Conservation (phyloP, 257 asterid species). For the Eucommia ulmoides region DNA sequence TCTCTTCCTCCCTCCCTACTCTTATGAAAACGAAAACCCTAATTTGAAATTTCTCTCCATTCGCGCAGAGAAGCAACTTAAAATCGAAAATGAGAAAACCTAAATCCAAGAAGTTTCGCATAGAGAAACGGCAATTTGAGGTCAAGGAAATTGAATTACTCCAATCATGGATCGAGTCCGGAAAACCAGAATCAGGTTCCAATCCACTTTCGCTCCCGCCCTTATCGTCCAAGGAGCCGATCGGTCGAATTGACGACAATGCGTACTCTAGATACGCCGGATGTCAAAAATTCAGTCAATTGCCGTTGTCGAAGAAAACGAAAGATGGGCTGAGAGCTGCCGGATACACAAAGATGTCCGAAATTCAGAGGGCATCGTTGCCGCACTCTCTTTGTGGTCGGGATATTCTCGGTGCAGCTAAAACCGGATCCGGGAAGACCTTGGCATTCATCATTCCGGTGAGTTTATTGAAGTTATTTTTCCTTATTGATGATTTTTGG, state of each 20-base stretch:
- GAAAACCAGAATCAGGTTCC: conserved; percentile 61
- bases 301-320: conserved; percentile 74
- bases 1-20: background rate
- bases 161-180: conserved; percentile 58
- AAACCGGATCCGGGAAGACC: conserved; percentile 96
- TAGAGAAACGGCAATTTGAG: conserved; percentile 41
- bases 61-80: too few relatives aligned
- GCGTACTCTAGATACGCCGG: conserved; percentile 65
- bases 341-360: conserved; percentile 55
- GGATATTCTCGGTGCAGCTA: conserved; percentile 92
- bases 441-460: conserved; percentile 87
- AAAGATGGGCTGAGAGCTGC: conserved; percentile 52
- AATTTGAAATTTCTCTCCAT: background rate
- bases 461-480: too few relatives aligned
- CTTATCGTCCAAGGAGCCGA: conserved; percentile 35
- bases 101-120: conserved; percentile 36
- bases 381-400: conserved; percentile 90
- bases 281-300: conserved; percentile 46
- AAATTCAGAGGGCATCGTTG: conserved; percentile 84
- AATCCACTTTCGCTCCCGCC: conserved; percentile 60
- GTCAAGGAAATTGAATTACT: conserved; percentile 60
- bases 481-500: too few relatives aligned
- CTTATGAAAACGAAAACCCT: background rate
- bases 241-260: conserved; percentile 50
- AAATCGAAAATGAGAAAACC: conserved; percentile 56